phyloP scores from a whole-genome alignment of 2,329 filamentous ascomycete genomes.

The Monosporascus ibericus region DNA sequence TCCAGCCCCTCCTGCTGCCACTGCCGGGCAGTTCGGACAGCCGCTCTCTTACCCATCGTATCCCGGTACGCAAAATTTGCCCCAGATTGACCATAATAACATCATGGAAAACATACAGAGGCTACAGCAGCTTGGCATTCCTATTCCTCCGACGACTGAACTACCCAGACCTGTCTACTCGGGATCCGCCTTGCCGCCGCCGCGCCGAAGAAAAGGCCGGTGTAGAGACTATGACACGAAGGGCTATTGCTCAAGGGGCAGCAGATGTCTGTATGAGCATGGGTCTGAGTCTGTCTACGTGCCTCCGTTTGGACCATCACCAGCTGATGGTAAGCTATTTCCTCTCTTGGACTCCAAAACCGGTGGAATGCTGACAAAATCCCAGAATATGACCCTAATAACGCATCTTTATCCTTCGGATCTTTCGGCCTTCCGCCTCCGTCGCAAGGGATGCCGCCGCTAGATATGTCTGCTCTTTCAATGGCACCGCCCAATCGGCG shows the following conservation, averaged over 20 bases:
- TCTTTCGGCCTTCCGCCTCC: constrained; percentile 9
- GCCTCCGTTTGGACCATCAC: constrained; percentile 23
- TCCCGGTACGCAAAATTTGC: constrained; percentile 23
- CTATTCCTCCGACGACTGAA: constrained; percentile 36
- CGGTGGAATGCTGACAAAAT: constrained; percentile 6
- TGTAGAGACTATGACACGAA: constrained; percentile 69
- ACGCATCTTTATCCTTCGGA: constrained; percentile 32
- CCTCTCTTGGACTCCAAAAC: background rate
- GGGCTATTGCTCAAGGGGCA: constrained; percentile 64
- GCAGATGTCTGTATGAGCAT: constrained; percentile 64
- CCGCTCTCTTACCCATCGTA: constrained; percentile 19
- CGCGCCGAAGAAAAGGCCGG: constrained; percentile 36
- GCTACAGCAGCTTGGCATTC: constrained; percentile 52
- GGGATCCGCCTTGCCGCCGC: constrained; percentile 9
- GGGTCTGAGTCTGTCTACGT: constrained; percentile 44
- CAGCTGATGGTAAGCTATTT: constrained; percentile 26
- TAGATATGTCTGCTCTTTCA: constrained; percentile 11
- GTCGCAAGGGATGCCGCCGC: constrained; percentile 7
- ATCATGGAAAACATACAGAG: constrained; percentile 57
- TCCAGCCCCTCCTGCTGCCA: constrained; percentile 1
- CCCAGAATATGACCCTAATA: constrained; percentile 54
- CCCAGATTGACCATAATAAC: constrained; percentile 51
- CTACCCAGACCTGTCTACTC: constrained; percentile 27
- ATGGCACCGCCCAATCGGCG: constrained; percentile 17
- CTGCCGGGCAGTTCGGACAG: constrained; percentile 11